phyloP scores from a whole-genome alignment of 441 rosid genomes.

The Erodium trifolium region DNA sequence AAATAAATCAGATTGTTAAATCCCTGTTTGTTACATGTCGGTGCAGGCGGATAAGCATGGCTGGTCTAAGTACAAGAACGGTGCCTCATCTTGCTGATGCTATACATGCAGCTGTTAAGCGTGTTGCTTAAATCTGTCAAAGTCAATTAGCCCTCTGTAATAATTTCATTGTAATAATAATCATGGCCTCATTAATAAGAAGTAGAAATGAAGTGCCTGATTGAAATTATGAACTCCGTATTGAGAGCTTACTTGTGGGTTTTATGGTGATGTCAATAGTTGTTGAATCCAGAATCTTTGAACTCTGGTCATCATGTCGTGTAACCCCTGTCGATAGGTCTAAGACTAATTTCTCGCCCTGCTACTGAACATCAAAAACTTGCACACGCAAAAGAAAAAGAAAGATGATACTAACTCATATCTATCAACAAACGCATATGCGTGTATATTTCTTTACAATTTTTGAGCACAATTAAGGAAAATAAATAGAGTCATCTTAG shows the following conservation, averaged over 20 bases:
- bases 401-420: not conserved
- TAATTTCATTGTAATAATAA: not conserved
- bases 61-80: conserved; percentile 76
- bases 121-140: conserved; percentile 14
- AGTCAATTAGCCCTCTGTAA: too few relatives aligned
- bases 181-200: not conserved
- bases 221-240: too few relatives aligned
- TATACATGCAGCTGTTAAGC: conserved; percentile 64
- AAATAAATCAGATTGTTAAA: too few relatives aligned
- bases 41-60: conserved; percentile 96
- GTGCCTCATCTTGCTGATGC: conserved; percentile 83
- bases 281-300: too few relatives aligned
- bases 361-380: not conserved
- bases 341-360: too few relatives aligned
- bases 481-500: not conserved
- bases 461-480: not conserved
- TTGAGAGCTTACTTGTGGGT: too few relatives aligned
- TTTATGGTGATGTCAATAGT: too few relatives aligned
- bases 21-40: not conserved
- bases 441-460: not conserved
- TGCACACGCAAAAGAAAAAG: too few relatives aligned
- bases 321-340: too few relatives aligned
- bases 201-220: too few relatives aligned
- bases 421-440: not conserved
- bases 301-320: too few relatives aligned